Base-by-base conservation (phyloP, 1,139 yeast genomes). In the Spathaspora sp. region DNA sequence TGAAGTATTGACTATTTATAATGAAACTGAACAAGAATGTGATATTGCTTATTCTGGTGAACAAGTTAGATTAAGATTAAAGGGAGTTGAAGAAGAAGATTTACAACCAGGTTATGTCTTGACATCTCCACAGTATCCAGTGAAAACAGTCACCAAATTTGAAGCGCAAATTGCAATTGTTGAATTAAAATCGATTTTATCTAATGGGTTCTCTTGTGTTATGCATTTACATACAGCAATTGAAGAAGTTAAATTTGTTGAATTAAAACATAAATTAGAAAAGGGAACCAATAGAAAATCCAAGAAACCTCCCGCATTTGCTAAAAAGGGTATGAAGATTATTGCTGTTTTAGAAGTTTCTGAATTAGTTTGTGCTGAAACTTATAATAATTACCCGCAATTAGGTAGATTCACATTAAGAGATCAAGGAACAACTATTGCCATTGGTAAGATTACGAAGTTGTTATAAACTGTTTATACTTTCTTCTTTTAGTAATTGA, bases 191-290 rank as follows among this genome's bases (percentile, higher is more conserved):
- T 87, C 96, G 16, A 91, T 93, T 63, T 78, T 93, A 64, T 89
- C 99, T 9, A 84, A 95, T 46, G 99, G 99, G 51, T 93, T 85
- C 74, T 84, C 97, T 10, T 93, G 99, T 80, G 97, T 93, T 50
- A 91, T 93, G 97, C 99, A 93, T 64, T 86, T 93, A 61, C 99
- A 95, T 75, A 89, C 99, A 43, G 98, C 99, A 46, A 89, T 93
- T 61, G 98, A 93, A 71, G 99, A 93, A 71, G 97, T 93, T 47
- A 79, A 80, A 39, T 82, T 93, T 64, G 78, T 85, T 45, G 84
- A 85, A 62, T 80, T 93, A 67, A 78, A 91, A 65, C 98, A 93
- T 74, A 90, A 91, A 71, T 78, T 93, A 61, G 97, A 93, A 68
- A 91, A 87, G 76, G 97, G 97, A 53, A 91, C 99, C 47, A 91